Evolutionary conservation across 73 alveolate species (phyloP), one percentile per base, ranked within the genome.

Genomic region (Paramecium bursaria): DNA sequence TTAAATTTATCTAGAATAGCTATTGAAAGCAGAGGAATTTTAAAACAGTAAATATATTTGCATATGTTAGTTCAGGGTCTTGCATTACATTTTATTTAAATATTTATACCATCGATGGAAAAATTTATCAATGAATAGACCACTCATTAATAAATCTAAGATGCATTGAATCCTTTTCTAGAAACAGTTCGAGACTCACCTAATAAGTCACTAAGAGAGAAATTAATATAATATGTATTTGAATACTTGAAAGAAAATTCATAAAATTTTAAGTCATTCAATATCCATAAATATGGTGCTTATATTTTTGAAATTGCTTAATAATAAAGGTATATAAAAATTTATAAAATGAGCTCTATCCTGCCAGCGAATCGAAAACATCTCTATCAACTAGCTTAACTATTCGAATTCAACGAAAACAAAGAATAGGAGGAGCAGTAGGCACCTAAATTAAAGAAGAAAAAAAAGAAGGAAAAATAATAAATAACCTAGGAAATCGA

Each of bases 241-340:
- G 82, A 67, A 15, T 67, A 67, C 14, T 15, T 67, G 27, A 23
- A 67, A 42, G 82, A 67, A 23, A 67, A 19, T n/a, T n/a, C n/a
- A n/a, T n/a, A n/a, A n/a, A n/a, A n/a, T n/a, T n/a, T n/a, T n/a
- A n/a, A n/a, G n/a, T n/a, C n/a, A n/a, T n/a, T n/a, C n/a, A n/a
- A n/a, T n/a, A n/a, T n/a, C n/a, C n/a, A n/a, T n/a, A n/a, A n/a
- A n/a, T n/a, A n/a, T n/a, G n/a, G n/a, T n/a, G n/a, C n/a, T n/a
- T n/a, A n/a, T n/a, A n/a, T n/a, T n/a, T n/a, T n/a, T n/a, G n/a
- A n/a, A n/a, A n/a, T n/a, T n/a, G n/a, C n/a, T n/a, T n/a, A n/a
- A n/a, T n/a, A n/a, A n/a, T n/a, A n/a, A n/a, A n/a, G n/a, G n/a
- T n/a, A n/a, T n/a, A n/a, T n/a, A n/a, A n/a, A n/a, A n/a, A n/a